Evolutionary conservation across 345 rosid species (phyloP).

Genomic region (Citrus medica): DNA sequence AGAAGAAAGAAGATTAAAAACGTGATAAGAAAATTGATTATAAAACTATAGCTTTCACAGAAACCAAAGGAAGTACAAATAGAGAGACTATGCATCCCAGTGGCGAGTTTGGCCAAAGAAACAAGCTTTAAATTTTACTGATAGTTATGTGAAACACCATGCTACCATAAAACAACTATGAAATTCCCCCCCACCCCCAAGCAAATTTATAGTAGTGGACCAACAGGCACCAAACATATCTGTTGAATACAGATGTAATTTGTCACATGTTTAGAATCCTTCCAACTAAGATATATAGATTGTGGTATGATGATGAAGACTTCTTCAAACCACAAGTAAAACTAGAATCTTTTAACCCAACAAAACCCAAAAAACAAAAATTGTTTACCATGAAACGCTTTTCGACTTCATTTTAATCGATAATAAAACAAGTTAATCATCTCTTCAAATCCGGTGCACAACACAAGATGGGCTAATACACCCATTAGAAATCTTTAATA

Average conservation of each 20-base stretch:
- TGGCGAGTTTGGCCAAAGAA: background rate
- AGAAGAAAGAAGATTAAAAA: background rate
- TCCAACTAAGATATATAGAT: background rate
- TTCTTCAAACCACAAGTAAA: background rate
- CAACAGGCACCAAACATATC: background rate
- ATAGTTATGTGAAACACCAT: background rate
- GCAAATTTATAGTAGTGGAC: background rate
- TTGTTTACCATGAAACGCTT: background rate
- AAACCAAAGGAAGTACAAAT: background rate
- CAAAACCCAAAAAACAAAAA: background rate
- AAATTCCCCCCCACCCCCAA: no score
- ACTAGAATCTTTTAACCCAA: background rate
- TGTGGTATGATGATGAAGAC: background rate
- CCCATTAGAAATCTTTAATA: background rate
- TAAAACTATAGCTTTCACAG: background rate
- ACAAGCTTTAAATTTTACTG: background rate
- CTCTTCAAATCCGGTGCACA: background rate
- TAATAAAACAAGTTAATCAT: background rate
- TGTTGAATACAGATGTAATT: background rate
- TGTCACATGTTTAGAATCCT: background rate
- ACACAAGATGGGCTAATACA: no score
- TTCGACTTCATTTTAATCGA: background rate
- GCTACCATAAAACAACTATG: background rate
- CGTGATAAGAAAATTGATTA: background rate
- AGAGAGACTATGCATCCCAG: background rate